A percentile compares a stretch with the other conserved stretches of the same genome.
These are phyloP conservation scores for Gentiana dahurica DNA, from an alignment of 257 asterid genomes.

Conservation along the genomic window DNA sequence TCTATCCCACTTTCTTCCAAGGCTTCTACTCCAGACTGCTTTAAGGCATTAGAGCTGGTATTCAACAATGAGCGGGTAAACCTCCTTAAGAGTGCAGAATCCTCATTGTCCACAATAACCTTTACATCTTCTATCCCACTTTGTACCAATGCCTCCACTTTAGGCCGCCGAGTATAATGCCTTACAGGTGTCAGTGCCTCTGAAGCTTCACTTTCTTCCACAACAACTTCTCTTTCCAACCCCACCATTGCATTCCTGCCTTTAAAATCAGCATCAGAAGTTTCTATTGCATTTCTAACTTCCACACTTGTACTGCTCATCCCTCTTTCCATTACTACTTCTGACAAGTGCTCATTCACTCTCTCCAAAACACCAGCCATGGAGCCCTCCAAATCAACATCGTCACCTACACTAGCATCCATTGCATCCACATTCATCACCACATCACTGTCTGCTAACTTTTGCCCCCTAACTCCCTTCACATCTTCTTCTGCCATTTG, in stretches of 20 bases:
- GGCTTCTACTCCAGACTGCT: slow-evolving; percentile 10
- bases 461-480: neutral
- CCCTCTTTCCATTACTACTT: neutral
- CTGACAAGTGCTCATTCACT: neutral
- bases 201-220: slow-evolving; percentile 1
- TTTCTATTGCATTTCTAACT: neutral
- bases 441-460: too few species aligned
- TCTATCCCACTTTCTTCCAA: too few species aligned
- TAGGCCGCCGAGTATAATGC: too few species aligned
- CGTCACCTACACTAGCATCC: slow-evolving; percentile 12
- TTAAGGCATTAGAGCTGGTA: slow-evolving; percentile 15
- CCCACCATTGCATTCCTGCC: neutral
- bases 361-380: slow-evolving; percentile 5
- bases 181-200: slow-evolving; percentile 12
- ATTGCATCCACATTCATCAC: slow-evolving; percentile 8
- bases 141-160: too few species aligned
- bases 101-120: too few species aligned
- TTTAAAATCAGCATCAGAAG: neutral
- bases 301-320: neutral
- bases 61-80: slow-evolving; percentile 47
- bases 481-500: neutral
- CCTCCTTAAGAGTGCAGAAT: slow-evolving; percentile 21
- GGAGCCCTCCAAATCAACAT: slow-evolving; percentile 6
- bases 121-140: too few species aligned
- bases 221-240: slow-evolving; percentile 3